Base-by-base conservation (phyloP, 73 alveolate species). In the Chromera velia region DNA sequence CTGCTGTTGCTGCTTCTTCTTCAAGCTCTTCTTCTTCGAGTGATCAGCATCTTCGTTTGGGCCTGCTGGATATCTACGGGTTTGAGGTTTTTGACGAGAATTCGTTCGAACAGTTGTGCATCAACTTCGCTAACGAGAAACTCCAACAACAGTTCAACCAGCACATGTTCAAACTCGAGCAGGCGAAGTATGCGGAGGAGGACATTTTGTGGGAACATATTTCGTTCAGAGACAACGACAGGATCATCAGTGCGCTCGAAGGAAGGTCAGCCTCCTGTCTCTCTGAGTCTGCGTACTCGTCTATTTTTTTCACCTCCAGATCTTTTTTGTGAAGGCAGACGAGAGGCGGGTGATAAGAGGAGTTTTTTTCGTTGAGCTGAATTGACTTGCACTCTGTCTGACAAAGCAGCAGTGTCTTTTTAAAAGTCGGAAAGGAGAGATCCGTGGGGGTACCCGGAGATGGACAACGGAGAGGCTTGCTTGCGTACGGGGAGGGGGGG, bases 31-130 rank as follows among this genome's bases (percentile, higher is more conserved):
- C 1, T 27, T 32, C 9, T 26, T 27, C 30, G 0, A 0, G 13
- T 28, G 28, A 27, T 48, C 9, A 27, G 67, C 9, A 48, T 48
- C n/a, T 24, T 48, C 26, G 30, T 55, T 7, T 97, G 22, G 99
- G 99, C 18, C 73, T 97, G n/a, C 78, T 97, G 70, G 99, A 97
- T 89, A 97, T 97, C 68, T 97, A 93, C 81, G 99, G 99, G 10
- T 97, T 97, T 81, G 99, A 97, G 82, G 70, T 90, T 62, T 94
- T 94, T 72, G 93, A 90, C 66, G 77, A 80, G 70, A 94, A 94
- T 75, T 94, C 97, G 4, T 92, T 94, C 55, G 98, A 94, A 82
- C 92, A 88, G 76, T 91, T 92, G 81, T 95, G 99, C 82, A 95
- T 95, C 73, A 95, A 95, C 85, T 95, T 93, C 64, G 97, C 99